phyloP scores from a whole-genome alignment of 2,329 filamentous ascomycete species.

The Orbilia brochopaga region DNA sequence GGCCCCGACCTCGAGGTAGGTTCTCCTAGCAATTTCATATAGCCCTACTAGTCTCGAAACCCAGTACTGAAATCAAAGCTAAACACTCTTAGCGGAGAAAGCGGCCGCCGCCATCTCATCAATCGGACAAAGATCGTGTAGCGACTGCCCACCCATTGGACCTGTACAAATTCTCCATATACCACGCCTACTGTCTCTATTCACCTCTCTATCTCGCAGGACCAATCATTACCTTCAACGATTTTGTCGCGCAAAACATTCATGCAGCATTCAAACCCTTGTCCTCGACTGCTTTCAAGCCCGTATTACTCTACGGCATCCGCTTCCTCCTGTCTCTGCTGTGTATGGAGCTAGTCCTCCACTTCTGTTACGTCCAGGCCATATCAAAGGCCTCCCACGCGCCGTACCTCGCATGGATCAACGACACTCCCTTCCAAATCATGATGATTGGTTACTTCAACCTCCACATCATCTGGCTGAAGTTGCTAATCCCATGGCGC shows the following conservation, averaged over 20 bases:
- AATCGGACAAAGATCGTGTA: constrained; percentile 88
- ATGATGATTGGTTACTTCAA: constrained; percentile 94
- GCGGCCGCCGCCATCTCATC: constrained; percentile 82
- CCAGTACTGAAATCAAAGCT: constrained; percentile 59
- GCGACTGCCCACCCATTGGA: constrained; percentile 70
- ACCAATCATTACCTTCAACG: constrained; percentile 96
- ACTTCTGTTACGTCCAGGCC: constrained; percentile 91
- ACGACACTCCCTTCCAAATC: constrained; percentile 85
- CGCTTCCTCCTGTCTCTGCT: constrained; percentile 82
- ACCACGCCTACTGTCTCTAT: constrained; percentile 86
- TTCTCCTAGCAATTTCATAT: neutral
- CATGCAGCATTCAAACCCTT: constrained; percentile 56
- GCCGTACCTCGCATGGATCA: constrained; percentile 65
- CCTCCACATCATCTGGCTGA: constrained; percentile 96
- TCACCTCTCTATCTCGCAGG: constrained; percentile 91
- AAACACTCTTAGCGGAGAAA: constrained; percentile 84
- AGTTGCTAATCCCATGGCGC: constrained; percentile 95
- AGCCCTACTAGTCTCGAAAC: neutral
- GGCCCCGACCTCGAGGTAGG: constrained; percentile 58
- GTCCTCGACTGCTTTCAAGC: constrained; percentile 74
- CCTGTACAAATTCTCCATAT: constrained; percentile 77
- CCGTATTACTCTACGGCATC: constrained; percentile 73
- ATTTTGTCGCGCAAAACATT: constrained; percentile 79
- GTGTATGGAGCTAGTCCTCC: constrained; percentile 87
- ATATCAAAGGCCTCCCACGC: constrained; percentile 80